A percentile compares a stretch with the other conserved stretches of the same genome.
Conservation (phyloP, 768 basidiomycete species). For the Tricholoma matsutake region DNA sequence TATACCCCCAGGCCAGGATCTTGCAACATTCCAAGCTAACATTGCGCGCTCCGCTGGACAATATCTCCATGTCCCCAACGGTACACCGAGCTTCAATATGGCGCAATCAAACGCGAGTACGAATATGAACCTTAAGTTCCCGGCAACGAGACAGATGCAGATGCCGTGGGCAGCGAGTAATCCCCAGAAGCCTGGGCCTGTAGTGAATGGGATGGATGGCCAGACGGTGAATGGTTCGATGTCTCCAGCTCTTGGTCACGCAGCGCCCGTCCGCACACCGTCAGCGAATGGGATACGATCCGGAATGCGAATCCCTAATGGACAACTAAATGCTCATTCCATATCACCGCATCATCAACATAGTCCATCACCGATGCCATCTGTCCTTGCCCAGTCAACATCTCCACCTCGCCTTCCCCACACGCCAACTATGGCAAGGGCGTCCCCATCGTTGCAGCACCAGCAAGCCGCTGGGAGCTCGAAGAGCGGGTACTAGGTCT, state of each 20-base stretch:
- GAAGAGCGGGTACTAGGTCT: constrained; percentile 48
- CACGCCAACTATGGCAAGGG: constrained; percentile 50
- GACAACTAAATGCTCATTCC: constrained; percentile 38
- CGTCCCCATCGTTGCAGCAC: constrained; percentile 54
- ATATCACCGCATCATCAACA: constrained; percentile 53
- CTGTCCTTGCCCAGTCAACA: constrained; percentile 41
- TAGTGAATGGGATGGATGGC: constrained; percentile 32
- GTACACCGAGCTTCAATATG: constrained; percentile 34
- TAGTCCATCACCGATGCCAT: constrained; percentile 42
- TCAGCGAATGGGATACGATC: constrained; percentile 58
- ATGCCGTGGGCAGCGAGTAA: constrained; percentile 29
- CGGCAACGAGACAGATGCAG: constrained; percentile 38
- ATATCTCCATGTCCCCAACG: background rate
- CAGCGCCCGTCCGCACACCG: constrained; percentile 44
- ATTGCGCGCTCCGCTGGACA: background rate
- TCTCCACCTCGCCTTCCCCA: constrained; percentile 49
- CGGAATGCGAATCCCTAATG: constrained; percentile 31
- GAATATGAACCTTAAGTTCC: constrained; percentile 43
- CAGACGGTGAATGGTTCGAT: constrained; percentile 26
- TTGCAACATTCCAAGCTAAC: constrained; percentile 19
- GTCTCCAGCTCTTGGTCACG: constrained; percentile 33
- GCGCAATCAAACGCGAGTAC: constrained; percentile 23
- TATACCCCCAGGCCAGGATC: constrained; percentile 35
- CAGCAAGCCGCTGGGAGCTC: constrained; percentile 50
- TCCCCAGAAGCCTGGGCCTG: constrained; percentile 31